Percentiles rank a stretch among this genome's conserved stretches.
Conservation (phyloP, 257 asterid species). For the Gentiana dahurica region DNA sequence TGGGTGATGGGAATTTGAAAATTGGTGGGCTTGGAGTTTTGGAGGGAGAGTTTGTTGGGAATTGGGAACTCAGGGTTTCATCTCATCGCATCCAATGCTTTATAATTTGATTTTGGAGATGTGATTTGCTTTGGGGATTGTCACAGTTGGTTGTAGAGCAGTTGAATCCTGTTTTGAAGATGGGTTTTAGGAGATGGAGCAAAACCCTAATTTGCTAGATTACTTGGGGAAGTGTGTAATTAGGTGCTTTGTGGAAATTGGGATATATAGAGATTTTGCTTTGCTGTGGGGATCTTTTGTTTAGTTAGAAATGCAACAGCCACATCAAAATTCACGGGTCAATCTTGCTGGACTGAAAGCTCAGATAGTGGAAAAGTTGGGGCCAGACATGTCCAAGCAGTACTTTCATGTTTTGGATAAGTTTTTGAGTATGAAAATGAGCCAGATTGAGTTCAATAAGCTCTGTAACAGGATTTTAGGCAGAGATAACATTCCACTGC, state of each 20-base stretch:
- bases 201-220: constrained; percentile 37
- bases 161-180: constrained; percentile 29
- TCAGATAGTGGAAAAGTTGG: constrained; percentile 63
- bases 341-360: constrained; percentile 66
- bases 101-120: constrained; percentile 31
- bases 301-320: constrained; percentile 65
- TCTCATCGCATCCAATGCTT: constrained; percentile 22
- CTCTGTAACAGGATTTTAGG: constrained; percentile 62
- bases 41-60: constrained; percentile 59
- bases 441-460: constrained; percentile 66
- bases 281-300: constrained; percentile 41
- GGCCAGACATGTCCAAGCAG: constrained; percentile 69
- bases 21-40: constrained; percentile 38
- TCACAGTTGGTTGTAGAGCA: constrained; percentile 28
- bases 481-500: constrained; percentile 67
- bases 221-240: constrained; percentile 11
- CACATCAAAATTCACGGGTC: constrained; percentile 67
- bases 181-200: constrained; percentile 39
- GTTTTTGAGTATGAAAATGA: constrained; percentile 60
- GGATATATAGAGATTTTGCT: constrained; percentile 10
- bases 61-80: constrained; percentile 45
- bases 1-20: constrained; percentile 28
- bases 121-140: constrained; percentile 33
- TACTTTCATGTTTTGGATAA: constrained; percentile 61
- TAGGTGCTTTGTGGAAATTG: constrained; percentile 9